A percentile compares a stretch with the other conserved stretches of the same genome.
phyloP scores from a whole-genome alignment of 768 basidiomycete genomes.

The Naganishia kalamii region DNA sequence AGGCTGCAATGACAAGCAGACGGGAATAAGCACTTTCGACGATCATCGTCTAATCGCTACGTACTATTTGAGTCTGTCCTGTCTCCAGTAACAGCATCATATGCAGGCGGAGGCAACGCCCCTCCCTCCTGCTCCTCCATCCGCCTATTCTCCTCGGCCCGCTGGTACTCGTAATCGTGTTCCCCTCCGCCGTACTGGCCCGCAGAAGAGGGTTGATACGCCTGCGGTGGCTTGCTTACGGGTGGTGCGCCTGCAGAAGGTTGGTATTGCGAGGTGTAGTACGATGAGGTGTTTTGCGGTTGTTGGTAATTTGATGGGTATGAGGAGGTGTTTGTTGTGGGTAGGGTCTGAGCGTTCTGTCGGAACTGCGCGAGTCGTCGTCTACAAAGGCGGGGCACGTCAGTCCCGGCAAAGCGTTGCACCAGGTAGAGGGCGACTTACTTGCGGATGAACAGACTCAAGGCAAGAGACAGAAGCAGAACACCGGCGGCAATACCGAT shows the following conservation, averaged over 20 bases:
- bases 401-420: background rate
- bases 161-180: constrained; percentile 43
- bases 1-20: background rate
- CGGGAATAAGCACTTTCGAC: too few relatives aligned
- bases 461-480: constrained; percentile 26
- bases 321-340: constrained; percentile 25
- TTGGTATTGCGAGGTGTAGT: constrained; percentile 11
- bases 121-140: constrained; percentile 30
- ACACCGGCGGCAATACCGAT: constrained; percentile 38
- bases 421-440: constrained; percentile 24
- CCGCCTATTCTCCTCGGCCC: constrained; percentile 36
- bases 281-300: constrained; percentile 22
- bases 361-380: constrained; percentile 12
- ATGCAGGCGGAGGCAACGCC: constrained; percentile 34
- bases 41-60: background rate
- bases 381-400: background rate
- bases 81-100: constrained; percentile 33
- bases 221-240: constrained; percentile 25
- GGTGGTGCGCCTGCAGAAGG: constrained; percentile 14
- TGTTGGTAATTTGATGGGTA: constrained; percentile 33
- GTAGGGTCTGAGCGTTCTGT: constrained; percentile 32
- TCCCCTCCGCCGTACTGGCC: constrained; percentile 35
- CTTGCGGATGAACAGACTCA: constrained; percentile 34
- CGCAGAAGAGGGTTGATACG: constrained; percentile 39
- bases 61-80: background rate